phyloP scores from a whole-genome alignment of 108 stramenopile species.

The Nitzschia sp. region DNA sequence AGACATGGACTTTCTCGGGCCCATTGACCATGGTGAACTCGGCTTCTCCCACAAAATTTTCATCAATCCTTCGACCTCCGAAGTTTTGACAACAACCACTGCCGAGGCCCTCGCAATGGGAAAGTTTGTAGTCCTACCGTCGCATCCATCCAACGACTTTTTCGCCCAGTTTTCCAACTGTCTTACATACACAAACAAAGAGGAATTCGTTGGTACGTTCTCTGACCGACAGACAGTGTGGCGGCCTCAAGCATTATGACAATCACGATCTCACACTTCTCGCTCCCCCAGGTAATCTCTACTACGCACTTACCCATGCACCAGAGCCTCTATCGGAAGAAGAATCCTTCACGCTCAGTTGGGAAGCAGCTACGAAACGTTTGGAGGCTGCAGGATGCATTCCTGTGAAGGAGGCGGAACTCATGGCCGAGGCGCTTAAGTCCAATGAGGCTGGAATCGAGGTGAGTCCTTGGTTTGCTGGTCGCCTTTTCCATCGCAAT shows the following conservation, averaged over 20 bases:
- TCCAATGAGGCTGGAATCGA: conserved; percentile 67
- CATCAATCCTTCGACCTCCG: conserved; percentile 84
- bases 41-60: conserved; percentile 75
- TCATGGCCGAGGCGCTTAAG: conserved; percentile 51
- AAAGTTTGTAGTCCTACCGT: conserved; percentile 79
- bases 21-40: conserved; percentile 78
- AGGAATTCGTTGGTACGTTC: conserved; percentile 75
- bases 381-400: conserved; percentile 70
- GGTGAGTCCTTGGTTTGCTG: conserved; percentile 43
- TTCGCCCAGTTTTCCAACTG: conserved; percentile 89
- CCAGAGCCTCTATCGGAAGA: conserved; percentile 79
- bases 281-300: conserved; percentile 55
- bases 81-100: conserved; percentile 89
- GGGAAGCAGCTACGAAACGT: conserved; percentile 88
- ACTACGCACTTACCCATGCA: conserved; percentile 80
- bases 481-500: neutral
- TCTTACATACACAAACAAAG: conserved; percentile 74
- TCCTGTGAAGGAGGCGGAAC: conserved; percentile 64
- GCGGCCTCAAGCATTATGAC: neutral
- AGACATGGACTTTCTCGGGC: conserved; percentile 79
- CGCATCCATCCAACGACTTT: conserved; percentile 80
- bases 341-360: conserved; percentile 63
- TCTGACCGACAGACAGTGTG: neutral
- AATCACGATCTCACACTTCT: neutral
- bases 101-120: conserved; percentile 94